These are phyloP conservation scores for Penicillium atrosanguineum DNA, from an alignment of 495 filamentous ascomycete genomes.

Conservation along the genomic window DNA sequence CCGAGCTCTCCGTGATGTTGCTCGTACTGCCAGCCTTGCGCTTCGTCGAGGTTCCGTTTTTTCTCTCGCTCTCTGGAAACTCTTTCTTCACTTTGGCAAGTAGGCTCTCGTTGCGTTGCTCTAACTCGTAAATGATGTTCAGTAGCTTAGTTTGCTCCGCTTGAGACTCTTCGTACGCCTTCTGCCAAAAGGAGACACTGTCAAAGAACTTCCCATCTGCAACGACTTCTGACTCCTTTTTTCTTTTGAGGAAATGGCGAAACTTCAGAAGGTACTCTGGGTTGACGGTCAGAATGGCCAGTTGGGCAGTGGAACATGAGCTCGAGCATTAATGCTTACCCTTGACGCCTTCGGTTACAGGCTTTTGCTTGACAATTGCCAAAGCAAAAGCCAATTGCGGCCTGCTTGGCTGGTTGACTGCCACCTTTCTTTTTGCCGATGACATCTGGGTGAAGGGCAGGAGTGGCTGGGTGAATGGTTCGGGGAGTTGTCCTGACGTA, in stretches of 20 bases:
- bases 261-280: constrained; percentile 43
- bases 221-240: background rate
- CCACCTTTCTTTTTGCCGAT: background rate
- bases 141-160: constrained; percentile 43
- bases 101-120: constrained; percentile 34
- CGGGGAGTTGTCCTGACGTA: background rate
- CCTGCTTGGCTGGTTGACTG: constrained; percentile 22
- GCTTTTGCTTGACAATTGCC: constrained; percentile 45
- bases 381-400: constrained; percentile 46
- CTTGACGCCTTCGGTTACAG: constrained; percentile 28
- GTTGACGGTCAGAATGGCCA: background rate
- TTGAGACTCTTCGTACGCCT: constrained; percentile 45
- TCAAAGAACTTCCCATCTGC: constrained; percentile 40
- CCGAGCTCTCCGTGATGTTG: background rate
- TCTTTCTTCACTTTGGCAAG: constrained; percentile 17
- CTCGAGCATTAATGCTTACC: constrained; percentile 24
- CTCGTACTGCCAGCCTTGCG: constrained; percentile 15
- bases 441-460: background rate
- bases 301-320: background rate
- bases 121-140: constrained; percentile 41
- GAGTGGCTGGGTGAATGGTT: background rate
- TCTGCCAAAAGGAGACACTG: constrained; percentile 49
- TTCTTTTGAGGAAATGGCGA: constrained; percentile 32
- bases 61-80: background rate
- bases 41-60: constrained; percentile 19